These are phyloP conservation scores for Sugiyamaella lignohabitans DNA, from an alignment of 805 yeast species.

Conservation along the genomic window DNA sequence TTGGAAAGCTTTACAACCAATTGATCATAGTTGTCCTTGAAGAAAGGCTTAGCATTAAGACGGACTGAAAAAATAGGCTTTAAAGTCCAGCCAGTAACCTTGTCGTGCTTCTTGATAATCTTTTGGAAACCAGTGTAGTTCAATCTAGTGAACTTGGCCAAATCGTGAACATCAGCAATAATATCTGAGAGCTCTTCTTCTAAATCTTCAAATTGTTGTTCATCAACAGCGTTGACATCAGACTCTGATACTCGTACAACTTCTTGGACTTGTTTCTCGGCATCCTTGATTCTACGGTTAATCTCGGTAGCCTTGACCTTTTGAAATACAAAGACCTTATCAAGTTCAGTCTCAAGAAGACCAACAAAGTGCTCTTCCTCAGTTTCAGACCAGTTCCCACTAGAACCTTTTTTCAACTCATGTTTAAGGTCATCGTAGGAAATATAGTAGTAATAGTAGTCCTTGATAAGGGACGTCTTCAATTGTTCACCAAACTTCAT, in stretches of 20 bases:
- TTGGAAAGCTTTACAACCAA: conserved; percentile 84
- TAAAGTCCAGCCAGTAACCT: conserved; percentile 69
- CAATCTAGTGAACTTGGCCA: conserved; percentile 86
- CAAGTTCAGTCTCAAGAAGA: conserved; percentile 73
- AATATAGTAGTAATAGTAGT: conserved; percentile 85
- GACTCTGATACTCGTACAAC: conserved; percentile 53
- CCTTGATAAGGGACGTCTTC: conserved; percentile 80
- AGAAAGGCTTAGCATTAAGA: conserved; percentile 89
- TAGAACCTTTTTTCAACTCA: conserved; percentile 58
- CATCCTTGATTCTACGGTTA: conserved; percentile 73
- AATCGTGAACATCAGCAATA: conserved; percentile 95
- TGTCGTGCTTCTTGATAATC: conserved; percentile 94
- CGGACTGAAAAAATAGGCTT: conserved; percentile 92
- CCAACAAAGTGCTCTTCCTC: conserved; percentile 78
- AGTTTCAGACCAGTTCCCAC: conserved; percentile 59
- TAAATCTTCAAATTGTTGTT: conserved; percentile 63
- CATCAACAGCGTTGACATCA: conserved; percentile 41
- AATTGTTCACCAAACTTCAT: conserved; percentile 98
- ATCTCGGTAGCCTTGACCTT: conserved; percentile 84
- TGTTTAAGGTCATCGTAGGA: conserved; percentile 87
- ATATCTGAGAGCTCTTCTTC: conserved; percentile 78
- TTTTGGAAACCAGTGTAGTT: conserved; percentile 97
- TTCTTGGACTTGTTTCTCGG: conserved; percentile 63
- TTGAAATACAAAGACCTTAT: conserved; percentile 88
- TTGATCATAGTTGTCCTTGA: conserved; percentile 87